These are phyloP conservation scores for Phytophthora pistaciae DNA, from an alignment of 352 stramenopile species.

Conservation along the genomic window DNA sequence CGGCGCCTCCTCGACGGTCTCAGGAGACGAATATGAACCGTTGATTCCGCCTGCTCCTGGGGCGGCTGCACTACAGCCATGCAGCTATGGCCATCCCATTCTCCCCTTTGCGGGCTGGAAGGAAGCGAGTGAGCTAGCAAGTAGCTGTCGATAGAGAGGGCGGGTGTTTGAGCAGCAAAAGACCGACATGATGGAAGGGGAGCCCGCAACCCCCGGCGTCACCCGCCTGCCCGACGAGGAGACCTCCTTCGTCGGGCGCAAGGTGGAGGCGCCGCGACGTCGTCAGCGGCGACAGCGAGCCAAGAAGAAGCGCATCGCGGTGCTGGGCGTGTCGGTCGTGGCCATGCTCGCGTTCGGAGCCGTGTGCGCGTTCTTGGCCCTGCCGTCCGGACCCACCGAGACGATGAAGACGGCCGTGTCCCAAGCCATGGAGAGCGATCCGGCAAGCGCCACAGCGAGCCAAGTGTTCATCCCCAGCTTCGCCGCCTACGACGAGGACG, in stretches of 20 bases:
- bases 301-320: conserved; percentile 20
- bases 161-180: neutral
- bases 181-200: conserved; percentile 34
- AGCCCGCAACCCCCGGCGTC: conserved; percentile 13
- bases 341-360: conserved; percentile 26
- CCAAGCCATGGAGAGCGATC: conserved; percentile 31
- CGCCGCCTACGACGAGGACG: conserved; percentile 27
- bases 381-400: conserved; percentile 7
- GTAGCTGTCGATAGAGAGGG: neutral
- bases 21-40: conserved; percentile 20
- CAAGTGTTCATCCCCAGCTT: conserved; percentile 24
- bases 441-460: neutral
- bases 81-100: conserved; percentile 5
- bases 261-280: conserved; percentile 27
- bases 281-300: conserved; percentile 18
- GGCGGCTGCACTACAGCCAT: too few species aligned
- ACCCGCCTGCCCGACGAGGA: conserved; percentile 24
- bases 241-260: conserved; percentile 25
- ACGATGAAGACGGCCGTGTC: conserved; percentile 17
- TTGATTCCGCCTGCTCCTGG: conserved; percentile 13
- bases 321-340: conserved; percentile 17
- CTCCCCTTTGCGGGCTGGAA: conserved; percentile 17
- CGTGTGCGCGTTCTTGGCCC: conserved; percentile 21
- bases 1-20: conserved; percentile 13
- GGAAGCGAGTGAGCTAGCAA: neutral